Conservation (phyloP, 1,139 yeast genomes). For the Geotrichum carabidarum region DNA sequence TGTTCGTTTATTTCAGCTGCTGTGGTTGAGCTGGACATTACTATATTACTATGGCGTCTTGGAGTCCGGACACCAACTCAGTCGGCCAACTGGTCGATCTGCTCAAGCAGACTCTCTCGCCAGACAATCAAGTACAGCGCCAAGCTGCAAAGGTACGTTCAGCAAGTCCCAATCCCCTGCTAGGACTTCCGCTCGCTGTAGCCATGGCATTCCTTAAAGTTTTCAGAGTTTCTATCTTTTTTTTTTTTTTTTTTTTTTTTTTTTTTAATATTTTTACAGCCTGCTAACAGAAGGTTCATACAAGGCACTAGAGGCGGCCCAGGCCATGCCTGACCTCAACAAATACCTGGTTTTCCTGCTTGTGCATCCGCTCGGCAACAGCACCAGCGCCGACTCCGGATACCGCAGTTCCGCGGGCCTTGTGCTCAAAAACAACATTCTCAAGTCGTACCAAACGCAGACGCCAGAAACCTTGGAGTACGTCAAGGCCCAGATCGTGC, state of each 20-base stretch:
- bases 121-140: slow-evolving; percentile 50
- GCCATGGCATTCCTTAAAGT: too few species aligned
- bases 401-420: slow-evolving; percentile 88
- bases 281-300: background rate
- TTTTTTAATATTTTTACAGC: background rate
- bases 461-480: slow-evolving; percentile 45
- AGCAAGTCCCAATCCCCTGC: slow-evolving; percentile 7
- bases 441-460: slow-evolving; percentile 34
- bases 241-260: slow-evolving; percentile 8
- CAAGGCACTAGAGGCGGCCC: slow-evolving; percentile 61
- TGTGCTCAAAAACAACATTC: slow-evolving; percentile 67
- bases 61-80: slow-evolving; percentile 63
- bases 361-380: slow-evolving; percentile 46
- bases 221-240: too few species aligned
- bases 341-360: slow-evolving; percentile 72
- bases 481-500: slow-evolving; percentile 56
- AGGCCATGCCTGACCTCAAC: slow-evolving; percentile 65
- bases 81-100: slow-evolving; percentile 59
- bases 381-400: slow-evolving; percentile 38
- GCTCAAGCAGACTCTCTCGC: slow-evolving; percentile 61
- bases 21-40: too few species aligned
- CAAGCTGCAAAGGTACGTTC: slow-evolving; percentile 41
- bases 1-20: too few species aligned
- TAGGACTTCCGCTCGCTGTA: background rate
- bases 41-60: slow-evolving; percentile 23